Evolutionary conservation across 2,329 filamentous ascomycete species (phyloP), one percentile per base, ranked within the genome.

Genomic region (Talaromyces sp.): DNA sequence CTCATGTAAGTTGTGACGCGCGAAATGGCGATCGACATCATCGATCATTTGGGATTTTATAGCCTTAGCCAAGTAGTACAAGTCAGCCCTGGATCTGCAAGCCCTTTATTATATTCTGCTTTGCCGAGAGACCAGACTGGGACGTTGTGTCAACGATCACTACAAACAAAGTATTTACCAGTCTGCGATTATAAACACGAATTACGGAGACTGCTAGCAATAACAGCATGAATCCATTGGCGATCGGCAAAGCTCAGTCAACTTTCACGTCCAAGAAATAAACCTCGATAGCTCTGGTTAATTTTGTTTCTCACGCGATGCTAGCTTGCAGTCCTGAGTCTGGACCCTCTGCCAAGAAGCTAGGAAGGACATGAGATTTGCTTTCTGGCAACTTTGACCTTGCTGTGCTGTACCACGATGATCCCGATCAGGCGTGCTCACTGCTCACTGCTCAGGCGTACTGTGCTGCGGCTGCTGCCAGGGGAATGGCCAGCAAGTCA

Each of bases 21-120:
- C 19, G 27, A 52, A 52, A 52, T 52, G 27, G 48, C 48, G 48
- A 52, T 52, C 48, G 53, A 41, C 53, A 55, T 55, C 35, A 43
- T 35, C 31, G n/a, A 55, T 55, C 26, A 24, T 10, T 10, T n/a
- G 53, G 26, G 19, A 55, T 17, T 43, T 8, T 26, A 26, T 26
- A 5, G 5, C 26, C 26, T 26, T 21, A 1, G 19, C 24, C 17
- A 27, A 17, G 26, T 26, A 6, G 48, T 11, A n/a, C 26, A 26
- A 27, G 11, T 52, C 21, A 6, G 14, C 14, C 26, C 29, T 27
- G 24, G 48, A 51, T 51, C 48, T 51, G 48, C 48, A 29, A n/a
- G 26, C 12, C 3, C 11, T n/a, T 12, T 35, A 48, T 48, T 51
- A 3, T 8, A 29, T 12, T 46, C 5, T 21, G 7, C 21, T 8